Conservation (phyloP, 1,284 basidiomycete genomes). For the Boletellus deceptivus region DNA sequence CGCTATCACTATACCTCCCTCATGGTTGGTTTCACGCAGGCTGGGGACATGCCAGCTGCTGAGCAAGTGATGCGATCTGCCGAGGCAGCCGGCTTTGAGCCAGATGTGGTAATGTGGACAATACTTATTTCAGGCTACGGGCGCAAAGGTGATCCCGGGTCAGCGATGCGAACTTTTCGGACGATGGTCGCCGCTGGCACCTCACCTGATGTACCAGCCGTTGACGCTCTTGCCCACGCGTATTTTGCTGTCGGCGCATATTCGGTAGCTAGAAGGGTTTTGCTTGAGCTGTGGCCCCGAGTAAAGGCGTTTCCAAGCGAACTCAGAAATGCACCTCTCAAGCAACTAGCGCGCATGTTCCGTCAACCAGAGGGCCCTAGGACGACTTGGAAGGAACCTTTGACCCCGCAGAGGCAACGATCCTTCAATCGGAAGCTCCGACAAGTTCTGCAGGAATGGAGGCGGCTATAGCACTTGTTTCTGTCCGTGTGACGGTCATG, state of each 20-base stretch:
- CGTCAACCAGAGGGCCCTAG: slow-evolving; percentile 24
- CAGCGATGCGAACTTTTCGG: slow-evolving; percentile 55
- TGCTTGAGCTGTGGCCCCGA: slow-evolving; percentile 62
- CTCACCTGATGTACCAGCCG: slow-evolving; percentile 61
- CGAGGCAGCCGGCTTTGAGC: slow-evolving; percentile 44
- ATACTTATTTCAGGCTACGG: slow-evolving; percentile 68
- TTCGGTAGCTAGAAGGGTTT: slow-evolving; percentile 47
- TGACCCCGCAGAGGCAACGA: slow-evolving; percentile 31
- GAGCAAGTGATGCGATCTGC: slow-evolving; percentile 52
- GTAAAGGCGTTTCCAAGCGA: slow-evolving; percentile 60
- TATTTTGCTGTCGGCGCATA: slow-evolving; percentile 58
- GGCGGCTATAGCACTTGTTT: slow-evolving; percentile 5
- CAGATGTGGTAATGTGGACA: slow-evolving; percentile 68
- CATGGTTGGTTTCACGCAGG: slow-evolving; percentile 61
- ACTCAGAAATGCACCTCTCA: slow-evolving; percentile 41
- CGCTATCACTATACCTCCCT: slow-evolving; percentile 66
- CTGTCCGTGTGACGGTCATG: not conserved
- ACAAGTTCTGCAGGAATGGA: slow-evolving; percentile 25
- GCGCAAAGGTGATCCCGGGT: slow-evolving; percentile 50
- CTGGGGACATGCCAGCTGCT: slow-evolving; percentile 55
- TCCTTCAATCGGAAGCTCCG: slow-evolving; percentile 33
- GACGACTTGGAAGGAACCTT: slow-evolving; percentile 3
- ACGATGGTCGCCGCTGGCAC: slow-evolving; percentile 61
- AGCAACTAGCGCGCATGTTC: slow-evolving; percentile 45
- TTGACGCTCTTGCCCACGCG: slow-evolving; percentile 67